Percentiles rank a stretch among this genome's conserved stretches.
These are phyloP conservation scores for Cenococcum geophilum DNA, from an alignment of 495 filamentous ascomycete species.

Conservation along the genomic window DNA sequence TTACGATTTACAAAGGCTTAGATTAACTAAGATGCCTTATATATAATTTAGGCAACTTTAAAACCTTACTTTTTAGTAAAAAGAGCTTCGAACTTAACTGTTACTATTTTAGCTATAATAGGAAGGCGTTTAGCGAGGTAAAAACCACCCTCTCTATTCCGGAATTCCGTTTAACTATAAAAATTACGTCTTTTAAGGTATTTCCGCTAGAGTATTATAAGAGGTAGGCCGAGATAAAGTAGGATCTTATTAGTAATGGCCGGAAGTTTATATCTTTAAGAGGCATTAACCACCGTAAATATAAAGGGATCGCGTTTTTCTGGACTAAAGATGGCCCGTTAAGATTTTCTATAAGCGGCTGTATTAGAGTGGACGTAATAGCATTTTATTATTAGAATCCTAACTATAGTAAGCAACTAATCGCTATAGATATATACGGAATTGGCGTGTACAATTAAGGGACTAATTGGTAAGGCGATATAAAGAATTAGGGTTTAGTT, in stretches of 20 bases:
- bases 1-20: neutral
- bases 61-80: neutral
- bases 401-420: no score
- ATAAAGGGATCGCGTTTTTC: neutral
- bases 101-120: slow-evolving; percentile 52
- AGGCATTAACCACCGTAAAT: neutral
- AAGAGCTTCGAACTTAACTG: neutral
- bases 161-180: slow-evolving; percentile 48
- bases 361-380: neutral
- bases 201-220: slow-evolving; percentile 53
- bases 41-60: no score
- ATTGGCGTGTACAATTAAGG: no score
- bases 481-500: no score
- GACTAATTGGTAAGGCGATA: no score
- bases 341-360: neutral
- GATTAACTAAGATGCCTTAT: slow-evolving; percentile 1
- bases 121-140: slow-evolving; percentile 50
- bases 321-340: neutral
- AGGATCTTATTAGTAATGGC: slow-evolving; percentile 15
- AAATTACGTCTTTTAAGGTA: slow-evolving; percentile 48
- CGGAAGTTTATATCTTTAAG: neutral
- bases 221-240: slow-evolving; percentile 35
- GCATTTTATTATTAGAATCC: slow-evolving; percentile 27
- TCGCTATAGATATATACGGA: no score
- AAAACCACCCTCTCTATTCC: slow-evolving; percentile 39